phyloP scores from a whole-genome alignment of 306 rosid genomes.

The Cercis canadensis region DNA sequence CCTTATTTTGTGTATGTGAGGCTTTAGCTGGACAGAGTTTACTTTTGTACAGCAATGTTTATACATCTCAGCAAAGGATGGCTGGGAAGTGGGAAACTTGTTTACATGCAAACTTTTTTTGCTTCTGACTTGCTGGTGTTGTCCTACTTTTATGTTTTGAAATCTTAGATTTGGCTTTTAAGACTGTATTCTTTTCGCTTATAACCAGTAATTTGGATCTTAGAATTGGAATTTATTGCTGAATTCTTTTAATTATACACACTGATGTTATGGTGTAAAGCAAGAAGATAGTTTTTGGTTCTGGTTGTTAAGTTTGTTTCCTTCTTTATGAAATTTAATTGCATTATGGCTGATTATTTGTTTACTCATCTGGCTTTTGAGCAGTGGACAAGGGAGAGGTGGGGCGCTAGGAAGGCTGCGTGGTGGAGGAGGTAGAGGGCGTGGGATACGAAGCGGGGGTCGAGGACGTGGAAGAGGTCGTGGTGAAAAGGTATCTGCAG shows the following conservation, averaged over 20 bases:
- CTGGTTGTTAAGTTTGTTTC: neutral
- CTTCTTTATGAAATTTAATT: neutral
- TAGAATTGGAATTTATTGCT: constrained; percentile 1
- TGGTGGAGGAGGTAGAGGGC: constrained; percentile 69
- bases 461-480: constrained; percentile 57
- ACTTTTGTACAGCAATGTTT: no score
- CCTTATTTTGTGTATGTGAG: neutral
- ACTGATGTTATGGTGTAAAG: neutral
- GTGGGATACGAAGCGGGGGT: constrained; percentile 59
- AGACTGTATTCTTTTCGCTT: no score
- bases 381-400: constrained; percentile 76
- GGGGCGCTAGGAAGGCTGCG: constrained; percentile 60
- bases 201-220: neutral
- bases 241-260: neutral
- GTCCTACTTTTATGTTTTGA: no score
- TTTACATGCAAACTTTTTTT: no score
- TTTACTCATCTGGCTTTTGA: constrained; percentile 34
- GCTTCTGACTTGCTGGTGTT: no score
- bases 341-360: constrained; percentile 21
- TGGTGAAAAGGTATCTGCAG: constrained; percentile 85
- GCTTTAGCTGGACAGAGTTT: no score
- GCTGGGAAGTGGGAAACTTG: no score
- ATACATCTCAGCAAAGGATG: no score
- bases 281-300: constrained; percentile 2
- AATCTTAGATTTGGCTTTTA: no score